Conservation (phyloP, 495 filamentous ascomycete genomes). For the Apodospora peruviana region DNA sequence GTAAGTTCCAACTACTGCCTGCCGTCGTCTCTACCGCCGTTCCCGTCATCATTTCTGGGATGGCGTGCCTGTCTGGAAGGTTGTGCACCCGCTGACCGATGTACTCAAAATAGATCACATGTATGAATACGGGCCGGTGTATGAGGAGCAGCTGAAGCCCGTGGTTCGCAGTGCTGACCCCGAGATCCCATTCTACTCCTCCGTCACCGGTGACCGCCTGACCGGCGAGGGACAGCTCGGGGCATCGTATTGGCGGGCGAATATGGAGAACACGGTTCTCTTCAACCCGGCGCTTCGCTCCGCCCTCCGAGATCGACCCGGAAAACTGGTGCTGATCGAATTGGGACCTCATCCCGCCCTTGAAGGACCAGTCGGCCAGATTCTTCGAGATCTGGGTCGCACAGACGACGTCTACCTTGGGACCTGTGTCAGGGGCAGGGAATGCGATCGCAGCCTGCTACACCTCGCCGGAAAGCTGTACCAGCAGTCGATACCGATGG, state of each 20-base stretch:
- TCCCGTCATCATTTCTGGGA: too few relatives aligned
- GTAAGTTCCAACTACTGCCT: too few relatives aligned
- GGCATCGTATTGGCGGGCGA: slow-evolving; percentile 7
- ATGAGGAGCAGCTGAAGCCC: neutral
- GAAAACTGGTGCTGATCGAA: slow-evolving; percentile 35
- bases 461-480: slow-evolving; percentile 27
- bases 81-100: too few relatives aligned
- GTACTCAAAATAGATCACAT: too few relatives aligned
- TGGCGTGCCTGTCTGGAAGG: too few relatives aligned
- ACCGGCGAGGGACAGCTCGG: slow-evolving; percentile 18
- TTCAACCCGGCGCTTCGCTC: slow-evolving; percentile 9
- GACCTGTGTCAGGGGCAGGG: slow-evolving; percentile 19
- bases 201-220: neutral
- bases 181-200: slow-evolving; percentile 16
- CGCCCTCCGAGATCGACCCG: slow-evolving; percentile 30
- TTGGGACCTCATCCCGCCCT: slow-evolving; percentile 55
- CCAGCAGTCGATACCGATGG: slow-evolving; percentile 14
- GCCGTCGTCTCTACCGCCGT: too few relatives aligned
- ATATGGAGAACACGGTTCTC: slow-evolving; percentile 4
- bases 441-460: slow-evolving; percentile 19
- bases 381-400: slow-evolving; percentile 21
- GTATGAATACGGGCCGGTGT: too few relatives aligned
- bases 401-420: slow-evolving; percentile 23
- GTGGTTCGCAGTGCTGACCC: slow-evolving; percentile 2
- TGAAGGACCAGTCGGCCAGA: slow-evolving; percentile 39